Evolutionary conservation across 2,329 filamentous ascomycete species (phyloP).

Genomic region (Pseudohalonectria lignicola): DNA sequence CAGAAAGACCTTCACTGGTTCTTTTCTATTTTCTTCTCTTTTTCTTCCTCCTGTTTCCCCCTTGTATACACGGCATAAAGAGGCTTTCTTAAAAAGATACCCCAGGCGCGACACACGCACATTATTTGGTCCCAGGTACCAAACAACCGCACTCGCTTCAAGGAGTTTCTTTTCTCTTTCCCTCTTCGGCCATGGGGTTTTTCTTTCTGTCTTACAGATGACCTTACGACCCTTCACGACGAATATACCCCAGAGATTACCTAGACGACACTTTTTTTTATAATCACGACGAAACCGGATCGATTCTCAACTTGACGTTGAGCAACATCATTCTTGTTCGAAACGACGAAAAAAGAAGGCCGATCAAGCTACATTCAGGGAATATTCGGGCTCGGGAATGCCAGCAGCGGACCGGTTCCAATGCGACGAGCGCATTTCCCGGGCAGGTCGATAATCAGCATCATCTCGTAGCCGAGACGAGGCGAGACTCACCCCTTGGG

Average conservation of each 20-base stretch:
- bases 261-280: conserved; percentile 22
- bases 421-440: background rate
- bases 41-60: conserved; percentile 7
- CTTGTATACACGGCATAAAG: conserved; percentile 23
- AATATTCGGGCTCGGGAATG: background rate
- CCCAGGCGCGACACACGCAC: too few relatives aligned
- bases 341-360: conserved; percentile 5
- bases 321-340: conserved; percentile 8
- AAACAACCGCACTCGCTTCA: conserved; percentile 22
- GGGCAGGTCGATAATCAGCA: conserved; percentile 8
- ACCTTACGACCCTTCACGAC: conserved; percentile 31
- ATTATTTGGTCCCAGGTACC: background rate
- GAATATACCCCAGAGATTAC: conserved; percentile 18
- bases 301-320: conserved; percentile 10
- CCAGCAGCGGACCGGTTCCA: background rate
- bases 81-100: conserved; percentile 29
- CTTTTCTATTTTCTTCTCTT: conserved; percentile 17
- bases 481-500: too few relatives aligned
- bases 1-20: conserved; percentile 24
- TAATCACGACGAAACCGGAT: conserved; percentile 16
- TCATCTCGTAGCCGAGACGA: conserved; percentile 22
- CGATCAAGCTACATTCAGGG: background rate
- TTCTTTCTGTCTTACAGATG: conserved; percentile 33
- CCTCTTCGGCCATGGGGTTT: conserved; percentile 17
- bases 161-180: conserved; percentile 21